Base-by-base conservation (phyloP, 2,329 filamentous ascomycete species). In the Elsinoe ampelina region DNA sequence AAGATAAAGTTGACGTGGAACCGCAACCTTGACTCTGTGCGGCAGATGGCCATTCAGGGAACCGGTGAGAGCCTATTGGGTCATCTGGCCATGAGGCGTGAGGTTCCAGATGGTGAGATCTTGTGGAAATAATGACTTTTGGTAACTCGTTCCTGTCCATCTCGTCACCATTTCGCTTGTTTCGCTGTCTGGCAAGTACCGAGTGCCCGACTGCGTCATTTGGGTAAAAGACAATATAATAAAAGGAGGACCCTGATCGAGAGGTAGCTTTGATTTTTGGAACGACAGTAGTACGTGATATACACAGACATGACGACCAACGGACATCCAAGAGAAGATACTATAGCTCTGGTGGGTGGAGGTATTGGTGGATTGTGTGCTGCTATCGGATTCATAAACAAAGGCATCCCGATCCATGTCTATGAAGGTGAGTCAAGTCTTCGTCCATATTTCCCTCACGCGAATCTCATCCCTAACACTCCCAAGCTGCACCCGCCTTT, bases 321-420 rank as follows among this genome's bases (percentile, higher is more conserved):
- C 34, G 32, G 32, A 22, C 35, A 32, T 38, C 34, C 32, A 22
- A 15, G 15, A 26, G 48, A 45, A 13, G 39, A 75, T 66, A 71
- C 70, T 55, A 68, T 82, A 58, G 78, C 80, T 56, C 77, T 83
- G 38, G 70, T 82, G 13, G 81, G 80, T 54, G 80, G 79, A 19
- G 81, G 80, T 34, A 81, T 84, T 57, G 77, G 75, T 34, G 80
- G 81, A 15, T 70, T 83, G 8, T 70, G 70, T 12, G 74, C 82
- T 7, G 77, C 78, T 13, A 73, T 79, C 38, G 77, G 74, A 5
- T 74, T 83, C 22, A 66, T 74, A 15, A 68, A 74, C 57, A 71
- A 74, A 58, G 64, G 71, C 36, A 63, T 69, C n/a, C 60, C 64
- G 26, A 64, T 64, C 58, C 64, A 58, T 2, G 58, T 68, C 38